Percentiles rank a stretch among this genome's conserved stretches.
These are phyloP conservation scores for Nicotiana rustica DNA, from an alignment of 305 asterid species.

Conservation along the genomic window DNA sequence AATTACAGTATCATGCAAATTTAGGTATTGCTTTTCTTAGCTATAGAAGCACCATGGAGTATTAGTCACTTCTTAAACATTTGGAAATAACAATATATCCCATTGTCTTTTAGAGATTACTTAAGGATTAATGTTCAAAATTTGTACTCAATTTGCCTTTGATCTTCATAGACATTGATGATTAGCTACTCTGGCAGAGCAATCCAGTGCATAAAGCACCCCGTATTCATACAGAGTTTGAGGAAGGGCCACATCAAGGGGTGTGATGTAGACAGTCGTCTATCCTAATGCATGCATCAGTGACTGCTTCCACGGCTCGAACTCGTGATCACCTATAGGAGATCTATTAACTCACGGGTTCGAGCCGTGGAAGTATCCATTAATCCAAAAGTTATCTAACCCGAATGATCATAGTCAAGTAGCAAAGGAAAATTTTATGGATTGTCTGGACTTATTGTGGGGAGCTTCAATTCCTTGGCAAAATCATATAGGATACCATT, in stretches of 20 bases:
- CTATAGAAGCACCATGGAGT: neutral
- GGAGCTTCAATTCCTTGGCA: constrained; percentile 1
- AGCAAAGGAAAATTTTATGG: neutral
- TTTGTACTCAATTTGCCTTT: constrained; percentile 5
- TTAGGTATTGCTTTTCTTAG: neutral
- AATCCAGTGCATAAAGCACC: too few relatives aligned
- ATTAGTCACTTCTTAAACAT: neutral
- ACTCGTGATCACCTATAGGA: too few relatives aligned
- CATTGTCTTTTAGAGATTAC: neutral
- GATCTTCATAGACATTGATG: neutral
- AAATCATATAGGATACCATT: constrained; percentile 23
- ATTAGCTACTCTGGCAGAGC: too few relatives aligned
- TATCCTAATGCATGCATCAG: too few relatives aligned
- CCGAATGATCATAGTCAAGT: neutral
- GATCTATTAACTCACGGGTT: too few relatives aligned
- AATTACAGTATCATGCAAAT: neutral
- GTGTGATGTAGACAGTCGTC: too few relatives aligned
- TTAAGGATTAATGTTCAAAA: neutral
- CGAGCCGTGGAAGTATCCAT: too few relatives aligned
- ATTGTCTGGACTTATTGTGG: neutral
- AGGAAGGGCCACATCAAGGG: too few relatives aligned
- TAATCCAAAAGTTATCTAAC: neutral
- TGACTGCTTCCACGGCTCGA: too few relatives aligned
- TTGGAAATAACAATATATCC: neutral
- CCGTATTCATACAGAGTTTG: too few relatives aligned